These are phyloP conservation scores for Saccharum spontaneum DNA, from an alignment of 176 grass and related monocot species.

Conservation along the genomic window DNA sequence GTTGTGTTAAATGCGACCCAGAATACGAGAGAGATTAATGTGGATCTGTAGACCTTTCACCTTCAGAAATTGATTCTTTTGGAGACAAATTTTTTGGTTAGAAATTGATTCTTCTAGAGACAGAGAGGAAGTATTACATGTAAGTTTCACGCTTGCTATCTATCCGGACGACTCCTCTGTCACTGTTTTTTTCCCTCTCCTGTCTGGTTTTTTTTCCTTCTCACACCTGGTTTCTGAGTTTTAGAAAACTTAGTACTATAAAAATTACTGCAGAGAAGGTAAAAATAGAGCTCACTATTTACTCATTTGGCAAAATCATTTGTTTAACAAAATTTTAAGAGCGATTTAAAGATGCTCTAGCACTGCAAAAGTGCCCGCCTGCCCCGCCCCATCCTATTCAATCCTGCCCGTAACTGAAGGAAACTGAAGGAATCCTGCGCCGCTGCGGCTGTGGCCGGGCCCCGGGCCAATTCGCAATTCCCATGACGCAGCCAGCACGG, in stretches of 20 bases:
- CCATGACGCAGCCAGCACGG: background rate
- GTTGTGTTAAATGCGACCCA: no score
- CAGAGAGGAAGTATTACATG: no score
- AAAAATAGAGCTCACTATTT: background rate
- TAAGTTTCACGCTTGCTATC: no score
- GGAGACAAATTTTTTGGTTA: no score
- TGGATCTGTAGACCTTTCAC: no score
- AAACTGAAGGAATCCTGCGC: background rate
- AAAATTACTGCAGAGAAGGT: background rate
- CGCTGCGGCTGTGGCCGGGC: background rate
- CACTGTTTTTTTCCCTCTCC: no score
- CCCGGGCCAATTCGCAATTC: background rate
- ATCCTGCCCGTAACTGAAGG: background rate
- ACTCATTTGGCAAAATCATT: background rate
- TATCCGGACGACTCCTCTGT: no score
- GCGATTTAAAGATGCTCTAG: background rate
- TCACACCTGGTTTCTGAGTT: no score
- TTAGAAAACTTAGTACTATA: background rate
- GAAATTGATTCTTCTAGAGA: no score
- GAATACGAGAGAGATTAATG: no score
- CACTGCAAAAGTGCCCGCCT: constrained; percentile 6
- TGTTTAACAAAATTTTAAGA: background rate
- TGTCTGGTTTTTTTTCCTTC: no score
- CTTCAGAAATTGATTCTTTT: no score
- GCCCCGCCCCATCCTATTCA: background rate